Base-by-base conservation (phyloP, 2,329 filamentous ascomycete genomes). In the Plectosphaerella plurivora region DNA sequence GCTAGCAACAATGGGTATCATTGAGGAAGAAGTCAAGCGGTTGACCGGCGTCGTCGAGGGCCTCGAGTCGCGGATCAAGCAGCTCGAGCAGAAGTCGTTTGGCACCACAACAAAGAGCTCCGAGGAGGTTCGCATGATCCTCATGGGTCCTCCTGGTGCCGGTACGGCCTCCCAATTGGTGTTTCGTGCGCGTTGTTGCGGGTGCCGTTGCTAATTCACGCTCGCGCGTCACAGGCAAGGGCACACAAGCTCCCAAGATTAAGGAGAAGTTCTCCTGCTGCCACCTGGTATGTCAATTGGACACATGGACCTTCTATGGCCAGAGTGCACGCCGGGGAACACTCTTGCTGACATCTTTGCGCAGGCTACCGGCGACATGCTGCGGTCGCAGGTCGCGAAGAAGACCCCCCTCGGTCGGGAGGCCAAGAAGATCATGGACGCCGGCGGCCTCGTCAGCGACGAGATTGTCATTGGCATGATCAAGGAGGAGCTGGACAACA, bases 401-500 rank as follows among this genome's bases (percentile, higher is more conserved):
- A 97, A 97, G 86, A 99, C 94, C 53, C 75, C 89, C 55, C 85
- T 99, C 60, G 94, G 94, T 63, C 84, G 89, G 68, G 91, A 97
- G 79, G 94, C 94, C 61, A 99, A 99, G 87, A 97, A 97, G 86
- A 99, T 99, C 73, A 99, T 99, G 94, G 94, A 99, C 69, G 88
- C 93, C 71, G 94, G 94, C 64, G 93, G 93, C 62, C 85, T 99
- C 54, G 94, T 99, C 71, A 96, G 91, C 73, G 94, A 99, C 73
- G 93, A 97, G 70, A 99, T 99, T 69, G 93, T 99, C 83, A 89
- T 99, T 73, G 91, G 93, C 74, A 99, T 99, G 94, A 99, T 99
- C 79, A 93, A 94, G 84, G 89, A 87, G 71, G 93, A 99, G 81
- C 83, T 99, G 49, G 89, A 95, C 66, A 88, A 82, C 75, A 99